Evolutionary conservation across 1,284 basidiomycete genomes (phyloP).

Genomic region (Leccinum fuscescens): DNA sequence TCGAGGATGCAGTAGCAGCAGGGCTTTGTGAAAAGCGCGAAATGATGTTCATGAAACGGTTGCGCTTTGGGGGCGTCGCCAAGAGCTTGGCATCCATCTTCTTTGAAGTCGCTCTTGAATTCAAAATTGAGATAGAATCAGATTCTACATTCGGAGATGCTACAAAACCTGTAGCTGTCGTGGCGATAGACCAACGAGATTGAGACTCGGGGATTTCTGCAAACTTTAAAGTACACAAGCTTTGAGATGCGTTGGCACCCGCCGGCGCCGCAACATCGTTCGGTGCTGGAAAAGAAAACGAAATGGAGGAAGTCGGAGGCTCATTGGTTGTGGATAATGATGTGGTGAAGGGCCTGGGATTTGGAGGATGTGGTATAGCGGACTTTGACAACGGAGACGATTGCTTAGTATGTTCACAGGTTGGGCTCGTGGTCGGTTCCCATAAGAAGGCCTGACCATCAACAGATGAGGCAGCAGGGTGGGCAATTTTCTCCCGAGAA

Average conservation of each 20-base stretch:
- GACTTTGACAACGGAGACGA: background rate
- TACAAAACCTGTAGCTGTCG: slow-evolving; percentile 27
- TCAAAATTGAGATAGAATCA: background rate
- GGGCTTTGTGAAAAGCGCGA: slow-evolving; percentile 32
- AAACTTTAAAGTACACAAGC: slow-evolving; percentile 11
- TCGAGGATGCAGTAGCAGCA: slow-evolving; percentile 7
- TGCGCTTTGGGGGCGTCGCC: slow-evolving; percentile 29
- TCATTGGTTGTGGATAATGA: slow-evolving; percentile 1
- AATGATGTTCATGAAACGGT: slow-evolving; percentile 31
- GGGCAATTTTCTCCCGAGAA: slow-evolving; percentile 23
- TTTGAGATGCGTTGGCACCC: background rate
- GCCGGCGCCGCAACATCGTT: too few relatives aligned
- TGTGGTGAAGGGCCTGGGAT: background rate
- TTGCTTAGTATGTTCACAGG: background rate
- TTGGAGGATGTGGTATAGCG: slow-evolving; percentile 10
- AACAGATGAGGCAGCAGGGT: slow-evolving; percentile 25
- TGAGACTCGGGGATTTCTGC: slow-evolving; percentile 11
- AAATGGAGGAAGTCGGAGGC: slow-evolving; percentile 5
- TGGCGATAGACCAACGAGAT: slow-evolving; percentile 32
- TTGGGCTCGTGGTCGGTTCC: background rate
- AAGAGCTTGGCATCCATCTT: slow-evolving; percentile 18
- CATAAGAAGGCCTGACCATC: slow-evolving; percentile 9
- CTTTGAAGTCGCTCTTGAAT: slow-evolving; percentile 3
- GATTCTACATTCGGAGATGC: slow-evolving; percentile 12
- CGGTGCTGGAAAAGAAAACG: background rate